Evolutionary conservation across 83 land plant genomes (phyloP).

Genomic region (Picea mariana): DNA sequence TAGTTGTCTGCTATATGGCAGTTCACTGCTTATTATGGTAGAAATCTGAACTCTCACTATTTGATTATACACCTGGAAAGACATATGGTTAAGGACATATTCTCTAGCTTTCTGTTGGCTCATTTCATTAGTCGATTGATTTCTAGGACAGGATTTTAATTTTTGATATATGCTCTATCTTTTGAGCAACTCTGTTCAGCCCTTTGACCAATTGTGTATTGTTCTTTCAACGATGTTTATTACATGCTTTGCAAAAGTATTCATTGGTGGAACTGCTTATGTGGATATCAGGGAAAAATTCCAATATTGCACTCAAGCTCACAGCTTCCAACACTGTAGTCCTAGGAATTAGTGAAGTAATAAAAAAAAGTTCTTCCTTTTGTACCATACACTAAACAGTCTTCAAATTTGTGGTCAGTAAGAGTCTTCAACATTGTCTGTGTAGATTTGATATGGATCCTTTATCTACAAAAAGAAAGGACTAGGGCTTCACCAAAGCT

Average conservation of each 20-base stretch:
- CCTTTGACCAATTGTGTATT: not conserved
- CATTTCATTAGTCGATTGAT: not conserved
- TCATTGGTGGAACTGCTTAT: not conserved
- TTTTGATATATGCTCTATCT: no score
- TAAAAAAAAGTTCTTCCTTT: not conserved
- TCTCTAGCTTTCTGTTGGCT: not conserved
- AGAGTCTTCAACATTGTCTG: not conserved
- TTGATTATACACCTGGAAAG: not conserved
- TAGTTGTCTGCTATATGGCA: not conserved
- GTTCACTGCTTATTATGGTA: not conserved
- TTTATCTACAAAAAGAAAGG: not conserved
- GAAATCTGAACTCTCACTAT: not conserved
- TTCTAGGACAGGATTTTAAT: no score
- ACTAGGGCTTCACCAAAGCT: not conserved
- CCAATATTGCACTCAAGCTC: not conserved
- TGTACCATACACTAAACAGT: not conserved
- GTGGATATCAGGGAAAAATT: not conserved
- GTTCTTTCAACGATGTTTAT: not conserved
- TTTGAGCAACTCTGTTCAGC: not conserved
- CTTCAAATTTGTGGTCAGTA: not conserved
- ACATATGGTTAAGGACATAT: not conserved
- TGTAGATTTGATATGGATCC: not conserved
- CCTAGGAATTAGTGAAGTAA: not conserved
- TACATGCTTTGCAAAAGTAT: not conserved
- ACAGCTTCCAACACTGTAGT: not conserved